phyloP scores from a whole-genome alignment of 768 basidiomycete species.

The Fomitopsis pulvina region DNA sequence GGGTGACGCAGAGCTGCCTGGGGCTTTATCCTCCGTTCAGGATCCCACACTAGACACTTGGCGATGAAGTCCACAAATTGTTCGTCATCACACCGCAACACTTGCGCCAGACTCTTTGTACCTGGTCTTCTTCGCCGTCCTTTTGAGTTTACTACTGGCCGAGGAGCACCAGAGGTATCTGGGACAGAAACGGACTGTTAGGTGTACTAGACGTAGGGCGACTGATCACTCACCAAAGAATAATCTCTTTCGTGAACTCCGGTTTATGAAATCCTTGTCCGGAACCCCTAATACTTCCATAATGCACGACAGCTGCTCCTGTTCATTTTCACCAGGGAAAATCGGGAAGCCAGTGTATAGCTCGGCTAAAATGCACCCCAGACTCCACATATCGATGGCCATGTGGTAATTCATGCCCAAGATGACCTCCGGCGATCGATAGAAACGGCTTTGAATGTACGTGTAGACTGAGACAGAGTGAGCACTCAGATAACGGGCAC shows the following conservation, averaged over 20 bases:
- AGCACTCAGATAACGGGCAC: slow-evolving; percentile 6
- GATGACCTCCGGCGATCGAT: slow-evolving; percentile 99
- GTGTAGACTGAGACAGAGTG: slow-evolving; percentile 72
- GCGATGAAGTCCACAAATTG: slow-evolving; percentile 95
- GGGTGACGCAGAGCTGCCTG: slow-evolving; percentile 89
- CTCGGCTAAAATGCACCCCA: slow-evolving; percentile 97
- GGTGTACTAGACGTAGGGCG: too few relatives aligned
- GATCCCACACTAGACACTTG: slow-evolving; percentile 98
- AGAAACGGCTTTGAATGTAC: slow-evolving; percentile 99
- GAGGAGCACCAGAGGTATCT: slow-evolving; percentile 92
- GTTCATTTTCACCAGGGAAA: slow-evolving; percentile 98
- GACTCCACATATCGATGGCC: slow-evolving; percentile 99
- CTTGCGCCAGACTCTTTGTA: slow-evolving; percentile 83
- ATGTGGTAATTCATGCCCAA: slow-evolving; percentile 99
- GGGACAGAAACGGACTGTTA: slow-evolving; percentile 1
- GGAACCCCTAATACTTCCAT: slow-evolving; percentile 98
- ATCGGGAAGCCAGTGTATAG: slow-evolving; percentile 97
- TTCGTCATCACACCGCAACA: slow-evolving; percentile 88
- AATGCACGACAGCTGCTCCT: slow-evolving; percentile 96
- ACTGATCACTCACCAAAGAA: slow-evolving; percentile 90
- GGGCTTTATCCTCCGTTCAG: slow-evolving; percentile 91
- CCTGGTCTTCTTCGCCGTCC: slow-evolving; percentile 89
- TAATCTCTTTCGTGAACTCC: slow-evolving; percentile 86
- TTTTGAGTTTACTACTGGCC: slow-evolving; percentile 94
- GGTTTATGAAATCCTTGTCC: slow-evolving; percentile 91